Conservation (phyloP, 2,329 filamentous ascomycete genomes). For the Plectosphaerella plurivora region DNA sequence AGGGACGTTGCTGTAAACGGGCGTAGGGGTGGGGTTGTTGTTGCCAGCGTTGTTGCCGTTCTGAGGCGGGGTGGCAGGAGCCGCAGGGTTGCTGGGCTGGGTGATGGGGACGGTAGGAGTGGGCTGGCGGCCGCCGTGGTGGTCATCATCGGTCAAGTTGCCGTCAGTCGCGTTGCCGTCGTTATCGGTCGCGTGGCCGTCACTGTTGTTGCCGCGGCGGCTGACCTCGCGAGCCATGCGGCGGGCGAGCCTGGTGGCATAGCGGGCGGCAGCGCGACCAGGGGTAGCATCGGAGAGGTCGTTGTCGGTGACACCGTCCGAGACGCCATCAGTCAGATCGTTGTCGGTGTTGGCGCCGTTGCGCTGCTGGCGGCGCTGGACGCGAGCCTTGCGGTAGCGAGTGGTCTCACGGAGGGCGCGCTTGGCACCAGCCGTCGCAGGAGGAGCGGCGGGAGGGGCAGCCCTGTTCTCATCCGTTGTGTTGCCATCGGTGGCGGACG, state of each 20-base stretch:
- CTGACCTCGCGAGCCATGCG: too few species aligned
- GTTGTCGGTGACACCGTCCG: not conserved
- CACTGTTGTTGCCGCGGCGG: too few species aligned
- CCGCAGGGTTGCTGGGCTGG: not conserved
- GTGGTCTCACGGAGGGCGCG: not conserved
- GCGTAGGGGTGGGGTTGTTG: not conserved
- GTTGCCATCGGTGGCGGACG: not conserved
- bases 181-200: not conserved
- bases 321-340: not conserved
- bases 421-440: not conserved
- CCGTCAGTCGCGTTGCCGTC: not conserved
- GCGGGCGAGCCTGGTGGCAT: too few species aligned
- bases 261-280: too few species aligned
- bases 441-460: not conserved
- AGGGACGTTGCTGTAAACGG: not conserved
- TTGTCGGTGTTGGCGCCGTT: not conserved
- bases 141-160: not conserved
- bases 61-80: not conserved
- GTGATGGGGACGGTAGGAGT: not conserved
- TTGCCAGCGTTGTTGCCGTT: not conserved
- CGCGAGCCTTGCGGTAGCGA: not conserved
- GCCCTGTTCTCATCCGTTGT: not conserved
- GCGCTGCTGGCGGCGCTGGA: not conserved
- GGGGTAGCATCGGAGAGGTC: not conserved
- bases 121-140: not conserved